These are phyloP conservation scores for Epichloe scottii DNA, from an alignment of 2,329 filamentous ascomycete species.

Conservation along the genomic window DNA sequence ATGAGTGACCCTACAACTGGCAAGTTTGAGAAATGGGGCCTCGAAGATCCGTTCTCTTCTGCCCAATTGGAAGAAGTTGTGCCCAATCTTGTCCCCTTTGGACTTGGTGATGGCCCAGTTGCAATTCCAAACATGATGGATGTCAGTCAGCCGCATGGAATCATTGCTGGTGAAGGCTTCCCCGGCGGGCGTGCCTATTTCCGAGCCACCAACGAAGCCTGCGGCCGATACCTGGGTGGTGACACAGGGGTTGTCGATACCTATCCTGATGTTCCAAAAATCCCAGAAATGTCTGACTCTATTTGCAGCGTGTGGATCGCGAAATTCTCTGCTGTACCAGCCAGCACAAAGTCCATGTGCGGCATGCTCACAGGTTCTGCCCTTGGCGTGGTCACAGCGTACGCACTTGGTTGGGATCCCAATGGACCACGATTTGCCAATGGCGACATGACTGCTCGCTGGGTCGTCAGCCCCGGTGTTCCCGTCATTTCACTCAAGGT, in stretches of 20 bases:
- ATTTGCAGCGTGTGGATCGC: slow-evolving; percentile 81
- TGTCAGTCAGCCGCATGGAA: slow-evolving; percentile 72
- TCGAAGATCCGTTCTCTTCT: slow-evolving; percentile 62
- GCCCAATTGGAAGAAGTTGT: slow-evolving; percentile 68
- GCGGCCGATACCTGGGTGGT: slow-evolving; percentile 59
- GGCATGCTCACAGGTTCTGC: slow-evolving; percentile 78
- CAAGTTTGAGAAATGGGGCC: slow-evolving; percentile 72
- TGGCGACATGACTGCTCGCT: slow-evolving; percentile 75
- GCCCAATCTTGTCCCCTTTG: slow-evolving; percentile 62
- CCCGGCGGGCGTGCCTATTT: slow-evolving; percentile 74
- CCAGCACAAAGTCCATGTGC: slow-evolving; percentile 61
- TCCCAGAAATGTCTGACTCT: slow-evolving; percentile 57
- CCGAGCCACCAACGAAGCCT: slow-evolving; percentile 59
- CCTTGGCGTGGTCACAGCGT: slow-evolving; percentile 69
- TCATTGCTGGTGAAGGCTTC: slow-evolving; percentile 75
- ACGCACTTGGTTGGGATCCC: slow-evolving; percentile 53
- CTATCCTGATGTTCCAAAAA: slow-evolving; percentile 61
- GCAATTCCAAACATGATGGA: slow-evolving; percentile 81
- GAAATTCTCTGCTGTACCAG: slow-evolving; percentile 61
- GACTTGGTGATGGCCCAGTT: slow-evolving; percentile 65
- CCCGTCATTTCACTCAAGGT: slow-evolving; percentile 76
- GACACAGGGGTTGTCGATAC: slow-evolving; percentile 49
- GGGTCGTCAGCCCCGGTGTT: slow-evolving; percentile 84
- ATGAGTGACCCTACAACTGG: slow-evolving; percentile 66
- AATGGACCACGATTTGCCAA: slow-evolving; percentile 51